Conservation (phyloP, 441 rosid genomes). For the Populus hybrid region DNA sequence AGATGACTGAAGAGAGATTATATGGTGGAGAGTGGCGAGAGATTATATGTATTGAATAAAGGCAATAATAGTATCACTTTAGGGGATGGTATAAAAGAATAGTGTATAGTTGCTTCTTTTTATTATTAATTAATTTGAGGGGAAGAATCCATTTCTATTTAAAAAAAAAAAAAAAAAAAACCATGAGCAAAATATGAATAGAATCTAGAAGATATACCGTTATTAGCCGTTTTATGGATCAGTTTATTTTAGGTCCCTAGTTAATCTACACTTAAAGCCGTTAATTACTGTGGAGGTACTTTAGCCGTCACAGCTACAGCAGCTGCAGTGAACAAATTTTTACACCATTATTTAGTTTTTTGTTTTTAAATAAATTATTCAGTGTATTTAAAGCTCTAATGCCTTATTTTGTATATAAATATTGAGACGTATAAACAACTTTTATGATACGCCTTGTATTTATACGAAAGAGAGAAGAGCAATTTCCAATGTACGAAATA, state of each 20-base stretch:
- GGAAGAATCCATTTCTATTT: neutral
- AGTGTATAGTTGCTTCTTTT: neutral
- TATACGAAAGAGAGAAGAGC: neutral
- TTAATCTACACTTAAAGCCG: neutral
- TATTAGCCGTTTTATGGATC: slow-evolving; percentile 16
- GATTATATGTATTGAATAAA: neutral
- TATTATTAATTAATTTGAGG: neutral
- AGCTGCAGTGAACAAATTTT: neutral
- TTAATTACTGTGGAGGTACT: too few relatives aligned
- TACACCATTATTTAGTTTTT: neutral
- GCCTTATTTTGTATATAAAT: neutral
- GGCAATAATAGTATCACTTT: slow-evolving; percentile 7
- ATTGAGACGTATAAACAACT: too few relatives aligned
- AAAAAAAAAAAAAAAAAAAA: neutral
- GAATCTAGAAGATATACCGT: slow-evolving; percentile 20
- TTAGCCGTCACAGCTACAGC: neutral
- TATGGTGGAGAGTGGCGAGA: slow-evolving; percentile 34
- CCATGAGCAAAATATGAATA: neutral
- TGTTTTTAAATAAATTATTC: neutral
- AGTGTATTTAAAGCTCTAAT: neutral
- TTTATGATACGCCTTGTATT: neutral
- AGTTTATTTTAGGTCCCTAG: neutral
- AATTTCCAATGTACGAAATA: neutral
- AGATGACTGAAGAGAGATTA: slow-evolving; percentile 34
- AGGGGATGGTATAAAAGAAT: neutral